Conservation (phyloP, 495 filamentous ascomycete genomes). For the Lasiosphaeria miniovina region DNA sequence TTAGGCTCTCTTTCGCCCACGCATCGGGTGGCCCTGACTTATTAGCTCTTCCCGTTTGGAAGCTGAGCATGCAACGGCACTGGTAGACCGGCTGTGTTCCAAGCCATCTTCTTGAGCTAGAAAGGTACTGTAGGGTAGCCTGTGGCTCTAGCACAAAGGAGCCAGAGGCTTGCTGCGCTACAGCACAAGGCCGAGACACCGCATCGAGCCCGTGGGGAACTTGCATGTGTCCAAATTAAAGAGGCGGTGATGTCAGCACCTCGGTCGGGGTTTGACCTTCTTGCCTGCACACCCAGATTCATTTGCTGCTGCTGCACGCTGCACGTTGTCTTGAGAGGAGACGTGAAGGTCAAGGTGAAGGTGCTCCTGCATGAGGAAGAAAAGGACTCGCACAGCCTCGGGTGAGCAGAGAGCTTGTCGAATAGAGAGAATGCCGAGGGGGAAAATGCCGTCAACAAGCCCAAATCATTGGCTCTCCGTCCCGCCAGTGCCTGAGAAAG, state of each 20-base stretch:
- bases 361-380: background rate
- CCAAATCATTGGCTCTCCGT: slow-evolving; percentile 19
- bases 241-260: slow-evolving; percentile 14
- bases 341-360: background rate
- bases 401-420: background rate
- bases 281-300: background rate
- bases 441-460: slow-evolving; percentile 2
- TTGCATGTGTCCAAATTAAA: slow-evolving; percentile 4
- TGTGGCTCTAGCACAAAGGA: no score
- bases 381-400: background rate
- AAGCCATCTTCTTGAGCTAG: no score
- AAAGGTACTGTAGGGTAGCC: no score
- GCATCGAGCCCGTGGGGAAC: slow-evolving; percentile 3
- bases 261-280: background rate
- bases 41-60: no score
- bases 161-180: background rate
- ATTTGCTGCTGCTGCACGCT: background rate
- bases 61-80: no score
- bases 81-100: no score
- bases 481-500: slow-evolving; percentile 17
- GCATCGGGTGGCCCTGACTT: background rate
- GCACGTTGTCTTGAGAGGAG: background rate
- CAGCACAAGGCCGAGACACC: slow-evolving; percentile 4
- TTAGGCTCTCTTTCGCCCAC: slow-evolving; percentile 12
- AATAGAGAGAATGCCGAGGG: background rate